A percentile compares a stretch with the other conserved stretches of the same genome.
phyloP scores from a whole-genome alignment of 2,329 filamentous ascomycete species.

The Didymella pomorum region DNA sequence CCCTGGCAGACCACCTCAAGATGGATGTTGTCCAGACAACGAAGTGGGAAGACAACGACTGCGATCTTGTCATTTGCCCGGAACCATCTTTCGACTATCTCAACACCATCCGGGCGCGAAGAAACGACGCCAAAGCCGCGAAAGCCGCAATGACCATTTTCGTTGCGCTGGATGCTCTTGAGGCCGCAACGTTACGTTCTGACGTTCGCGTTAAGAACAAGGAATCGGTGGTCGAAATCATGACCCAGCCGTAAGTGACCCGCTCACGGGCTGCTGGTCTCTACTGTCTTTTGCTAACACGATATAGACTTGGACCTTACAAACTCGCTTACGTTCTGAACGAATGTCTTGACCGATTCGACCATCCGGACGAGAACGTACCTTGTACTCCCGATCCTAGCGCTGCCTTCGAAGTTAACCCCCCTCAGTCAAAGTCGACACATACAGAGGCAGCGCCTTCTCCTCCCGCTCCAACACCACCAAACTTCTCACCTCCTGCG shows the following conservation, averaged over 20 bases:
- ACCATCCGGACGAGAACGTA: constrained; percentile 33
- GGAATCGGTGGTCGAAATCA: constrained; percentile 45
- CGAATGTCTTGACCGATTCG: constrained; percentile 40
- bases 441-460: neutral
- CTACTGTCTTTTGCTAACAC: constrained; percentile 2
- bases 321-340: constrained; percentile 44
- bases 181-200: constrained; percentile 45
- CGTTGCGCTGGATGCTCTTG: constrained; percentile 43
- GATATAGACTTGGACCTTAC: constrained; percentile 41
- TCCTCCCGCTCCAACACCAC: neutral
- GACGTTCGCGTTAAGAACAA: constrained; percentile 41
- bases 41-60: constrained; percentile 33
- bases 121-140: constrained; percentile 15
- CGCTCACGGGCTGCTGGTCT: no score
- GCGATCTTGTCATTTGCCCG: constrained; percentile 45
- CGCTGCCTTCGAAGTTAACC: neutral
- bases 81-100: constrained; percentile 47
- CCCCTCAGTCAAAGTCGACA: neutral
- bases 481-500: neutral
- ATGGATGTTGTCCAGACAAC: constrained; percentile 40
- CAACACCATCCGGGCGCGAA: constrained; percentile 29
- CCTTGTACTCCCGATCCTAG: neutral
- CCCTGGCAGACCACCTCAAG: constrained; percentile 35
- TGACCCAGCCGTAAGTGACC: constrained; percentile 44
- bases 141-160: constrained; percentile 42